Evolutionary conservation across 345 rosid species (phyloP).

Genomic region (Salix brachista): DNA sequence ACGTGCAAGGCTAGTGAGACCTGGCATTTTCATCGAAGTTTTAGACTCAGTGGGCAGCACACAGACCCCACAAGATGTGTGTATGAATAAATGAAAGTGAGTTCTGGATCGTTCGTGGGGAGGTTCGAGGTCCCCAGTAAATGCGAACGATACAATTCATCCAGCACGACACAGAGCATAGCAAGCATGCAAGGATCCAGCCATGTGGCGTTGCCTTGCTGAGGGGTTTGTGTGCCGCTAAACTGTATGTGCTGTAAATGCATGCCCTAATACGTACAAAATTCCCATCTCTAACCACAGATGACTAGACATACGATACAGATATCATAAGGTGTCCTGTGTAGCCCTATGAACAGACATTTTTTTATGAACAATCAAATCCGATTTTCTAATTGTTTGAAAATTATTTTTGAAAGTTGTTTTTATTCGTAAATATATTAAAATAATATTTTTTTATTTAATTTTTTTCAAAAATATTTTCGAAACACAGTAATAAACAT

Average conservation of each 20-base stretch:
- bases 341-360: neutral
- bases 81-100: slow-evolving; percentile 21
- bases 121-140: slow-evolving; percentile 1
- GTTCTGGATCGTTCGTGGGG: neutral
- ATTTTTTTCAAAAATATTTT: too few species aligned
- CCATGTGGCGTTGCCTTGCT: neutral
- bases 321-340: neutral
- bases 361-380: neutral
- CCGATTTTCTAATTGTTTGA: too few species aligned
- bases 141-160: slow-evolving; percentile 19
- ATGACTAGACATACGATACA: neutral
- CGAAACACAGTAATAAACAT: accelerated
- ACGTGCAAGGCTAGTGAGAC: neutral
- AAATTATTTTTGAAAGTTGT: too few species aligned
- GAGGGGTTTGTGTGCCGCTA: neutral
- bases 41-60: slow-evolving; percentile 10
- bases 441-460: too few species aligned
- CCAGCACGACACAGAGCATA: neutral
- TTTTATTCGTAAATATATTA: too few species aligned
- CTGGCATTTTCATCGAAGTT: neutral
- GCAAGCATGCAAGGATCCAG: neutral
- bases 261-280: slow-evolving; percentile 15
- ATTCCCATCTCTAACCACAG: neutral
- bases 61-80: slow-evolving; percentile 17
- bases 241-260: neutral